Evolutionary conservation across 2,329 filamentous ascomycete species (phyloP).

Genomic region (Aspergillus sp.): DNA sequence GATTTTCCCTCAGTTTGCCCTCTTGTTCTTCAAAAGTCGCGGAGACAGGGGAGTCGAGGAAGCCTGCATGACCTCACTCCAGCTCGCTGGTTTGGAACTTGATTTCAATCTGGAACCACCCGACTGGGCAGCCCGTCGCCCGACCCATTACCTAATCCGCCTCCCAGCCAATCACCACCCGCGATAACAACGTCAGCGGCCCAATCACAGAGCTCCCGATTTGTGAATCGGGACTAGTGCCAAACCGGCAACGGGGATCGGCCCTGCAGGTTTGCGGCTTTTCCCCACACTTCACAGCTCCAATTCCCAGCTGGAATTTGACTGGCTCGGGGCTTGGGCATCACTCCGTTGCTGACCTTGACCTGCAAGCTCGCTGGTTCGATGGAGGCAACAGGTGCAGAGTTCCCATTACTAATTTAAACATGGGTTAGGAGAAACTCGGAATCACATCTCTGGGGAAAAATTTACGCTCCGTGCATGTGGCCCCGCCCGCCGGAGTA

Average conservation of each 20-base stretch:
- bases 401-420: conserved; percentile 7
- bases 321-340: conserved; percentile 4
- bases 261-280: conserved; percentile 24
- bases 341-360: conserved; percentile 2
- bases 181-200: conserved; percentile 21
- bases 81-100: not conserved
- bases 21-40: too few relatives aligned
- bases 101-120: conserved; percentile 1
- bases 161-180: conserved; percentile 24
- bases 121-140: not conserved
- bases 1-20: not conserved
- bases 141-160: conserved; percentile 1
- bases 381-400: not conserved
- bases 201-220: conserved; percentile 24
- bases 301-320: not conserved
- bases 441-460: conserved; percentile 2
- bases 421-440: not conserved
- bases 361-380: not conserved
- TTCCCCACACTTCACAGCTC: conserved; percentile 20
- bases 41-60: not conserved
- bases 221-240: conserved; percentile 22
- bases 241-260: conserved; percentile 28
- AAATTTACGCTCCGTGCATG: not conserved
- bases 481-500: not conserved
- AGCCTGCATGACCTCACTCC: not conserved